Conservation (phyloP, 2,329 filamentous ascomycete species). For the Pochonia chlamydosporia region DNA sequence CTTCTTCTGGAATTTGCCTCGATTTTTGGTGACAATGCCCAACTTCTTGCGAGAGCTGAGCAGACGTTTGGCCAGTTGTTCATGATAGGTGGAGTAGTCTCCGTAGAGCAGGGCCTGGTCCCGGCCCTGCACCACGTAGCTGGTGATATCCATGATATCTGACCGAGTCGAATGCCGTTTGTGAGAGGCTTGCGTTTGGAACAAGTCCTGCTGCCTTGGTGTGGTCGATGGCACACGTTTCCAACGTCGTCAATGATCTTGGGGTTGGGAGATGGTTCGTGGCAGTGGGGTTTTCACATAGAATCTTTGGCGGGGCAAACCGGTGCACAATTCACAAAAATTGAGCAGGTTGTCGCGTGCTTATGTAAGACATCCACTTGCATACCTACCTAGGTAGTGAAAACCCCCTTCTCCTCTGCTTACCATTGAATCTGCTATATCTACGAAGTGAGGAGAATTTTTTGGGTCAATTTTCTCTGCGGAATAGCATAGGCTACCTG, state of each 20-base stretch:
- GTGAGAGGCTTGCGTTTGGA: neutral
- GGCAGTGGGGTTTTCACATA: neutral
- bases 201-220: neutral
- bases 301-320: slow-evolving; percentile 1
- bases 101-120: slow-evolving; percentile 82
- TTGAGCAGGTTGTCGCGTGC: neutral
- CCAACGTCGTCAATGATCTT: neutral
- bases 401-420: no score
- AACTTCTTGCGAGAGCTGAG: slow-evolving; percentile 81
- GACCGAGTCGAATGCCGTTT: slow-evolving; percentile 4
- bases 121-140: slow-evolving; percentile 70
- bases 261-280: slow-evolving; percentile 1
- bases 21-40: slow-evolving; percentile 75
- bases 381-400: no score
- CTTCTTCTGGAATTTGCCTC: slow-evolving; percentile 76
- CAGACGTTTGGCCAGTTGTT: slow-evolving; percentile 72
- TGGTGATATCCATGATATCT: slow-evolving; percentile 77
- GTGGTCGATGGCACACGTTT: slow-evolving; percentile 1
- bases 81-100: slow-evolving; percentile 81
- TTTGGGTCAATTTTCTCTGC: no score
- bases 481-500: no score
- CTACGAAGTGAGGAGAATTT: no score
- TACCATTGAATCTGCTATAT: no score
- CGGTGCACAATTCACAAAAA: slow-evolving; percentile 7
- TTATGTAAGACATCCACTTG: neutral